Evolutionary conservation across 1,284 basidiomycete genomes (phyloP).

Genomic region (Heterobasidion occidentale): DNA sequence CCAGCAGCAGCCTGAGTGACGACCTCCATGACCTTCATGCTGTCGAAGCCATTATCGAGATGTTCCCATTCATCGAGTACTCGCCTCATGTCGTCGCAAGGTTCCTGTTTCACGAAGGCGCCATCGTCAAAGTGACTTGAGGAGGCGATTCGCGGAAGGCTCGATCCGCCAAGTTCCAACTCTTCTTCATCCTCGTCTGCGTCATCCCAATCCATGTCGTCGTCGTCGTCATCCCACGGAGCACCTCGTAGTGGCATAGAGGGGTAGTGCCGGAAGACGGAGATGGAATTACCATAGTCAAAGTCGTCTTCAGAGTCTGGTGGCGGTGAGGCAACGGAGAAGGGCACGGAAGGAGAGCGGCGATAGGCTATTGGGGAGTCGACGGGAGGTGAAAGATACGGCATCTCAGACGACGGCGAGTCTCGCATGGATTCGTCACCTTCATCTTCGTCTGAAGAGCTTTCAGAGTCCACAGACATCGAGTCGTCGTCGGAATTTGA

Average conservation of each 20-base stretch:
- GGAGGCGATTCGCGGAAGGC: slow-evolving; percentile 18
- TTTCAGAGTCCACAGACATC: slow-evolving; percentile 6
- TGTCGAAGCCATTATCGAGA: slow-evolving; percentile 19
- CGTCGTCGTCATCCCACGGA: slow-evolving; percentile 14
- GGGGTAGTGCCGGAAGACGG: slow-evolving; percentile 26
- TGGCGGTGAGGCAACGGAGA: slow-evolving; percentile 50
- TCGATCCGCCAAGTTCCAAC: slow-evolving; percentile 7
- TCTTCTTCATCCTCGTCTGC: slow-evolving; percentile 17
- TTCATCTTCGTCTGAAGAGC: slow-evolving; percentile 15
- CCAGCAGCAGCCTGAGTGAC: slow-evolving; percentile 29
- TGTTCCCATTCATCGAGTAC: slow-evolving; percentile 60
- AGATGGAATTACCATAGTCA: slow-evolving; percentile 31
- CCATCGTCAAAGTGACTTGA: slow-evolving; percentile 29
- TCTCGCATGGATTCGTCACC: slow-evolving; percentile 15
- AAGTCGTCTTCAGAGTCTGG: slow-evolving; percentile 59
- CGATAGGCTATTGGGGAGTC: slow-evolving; percentile 23
- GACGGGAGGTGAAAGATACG: slow-evolving; percentile 40
- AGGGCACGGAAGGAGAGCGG: slow-evolving; percentile 47
- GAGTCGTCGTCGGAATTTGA: slow-evolving; percentile 15
- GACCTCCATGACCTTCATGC: slow-evolving; percentile 29
- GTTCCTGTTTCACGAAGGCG: slow-evolving; percentile 49
- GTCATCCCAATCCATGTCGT: slow-evolving; percentile 21
- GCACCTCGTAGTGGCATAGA: slow-evolving; percentile 10
- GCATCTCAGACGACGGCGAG: slow-evolving; percentile 15
- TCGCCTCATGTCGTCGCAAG: slow-evolving; percentile 32